Base-by-base conservation (phyloP, 2,329 filamentous ascomycete species). In the Neoarthrinium moseri region DNA sequence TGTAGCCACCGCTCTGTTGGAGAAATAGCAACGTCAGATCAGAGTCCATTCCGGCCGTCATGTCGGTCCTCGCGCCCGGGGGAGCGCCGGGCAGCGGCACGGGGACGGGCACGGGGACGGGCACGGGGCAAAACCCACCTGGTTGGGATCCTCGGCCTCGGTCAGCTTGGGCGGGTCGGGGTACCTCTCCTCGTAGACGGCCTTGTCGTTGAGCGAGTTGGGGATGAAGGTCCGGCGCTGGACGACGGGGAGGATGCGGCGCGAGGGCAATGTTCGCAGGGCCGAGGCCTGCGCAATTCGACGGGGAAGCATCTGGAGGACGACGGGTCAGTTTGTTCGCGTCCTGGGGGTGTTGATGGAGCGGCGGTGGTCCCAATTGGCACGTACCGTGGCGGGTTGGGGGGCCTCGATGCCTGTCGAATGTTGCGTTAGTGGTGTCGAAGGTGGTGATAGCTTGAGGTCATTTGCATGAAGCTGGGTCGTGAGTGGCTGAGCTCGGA, bases 1-100 rank as follows among this genome's bases (percentile, higher is more conserved):
- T 79, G 68, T 90, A 94, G 68, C 86, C 87, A 62, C 89, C 89
- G 69, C 91, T 95, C 87, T 91, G 35, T 38, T 24, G 26, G 35
- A 38, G 35, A 38, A 10, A 38, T 22, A 38, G 23, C 22, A 22
- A n/a, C 22, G 26, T 38, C 20, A 65, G 21, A 23, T 34, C 24
- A 21, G 35, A 27, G 18, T 24, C 11, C 22, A 21, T 18, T 18
- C 13, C 13, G 4, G 17, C 33, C n/a, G 38, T 62, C 50, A 62
- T 56, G 50, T 46, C 30, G 15, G 21, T 23, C 15, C 27, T 24
- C 41, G 21, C 22, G 5, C 21, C 26, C 12, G 33, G 41, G 12
- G 4, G 15, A 41, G 36, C 23, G 26, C 22, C 12, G 18, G n/a
- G 18, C 33, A 13, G 38, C 26, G 27, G n/a, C n/a, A n/a, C n/a